These are phyloP conservation scores for Podaxis pistillaris DNA, from an alignment of 768 basidiomycete genomes.

Conservation along the genomic window DNA sequence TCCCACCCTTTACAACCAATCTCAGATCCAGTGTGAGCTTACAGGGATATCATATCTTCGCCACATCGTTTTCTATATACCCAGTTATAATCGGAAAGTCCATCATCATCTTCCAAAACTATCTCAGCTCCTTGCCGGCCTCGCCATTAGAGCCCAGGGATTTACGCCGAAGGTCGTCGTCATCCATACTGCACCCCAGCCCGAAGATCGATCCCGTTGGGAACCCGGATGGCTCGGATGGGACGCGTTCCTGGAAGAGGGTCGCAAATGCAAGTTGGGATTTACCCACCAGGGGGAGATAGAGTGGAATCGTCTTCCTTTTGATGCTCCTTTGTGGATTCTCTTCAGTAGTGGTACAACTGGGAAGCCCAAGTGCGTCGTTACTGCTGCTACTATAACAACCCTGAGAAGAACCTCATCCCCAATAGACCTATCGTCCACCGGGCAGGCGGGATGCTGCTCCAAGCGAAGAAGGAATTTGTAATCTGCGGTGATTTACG, in stretches of 20 bases:
- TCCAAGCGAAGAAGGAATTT: slow-evolving; percentile 73
- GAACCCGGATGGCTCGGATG: slow-evolving; percentile 49
- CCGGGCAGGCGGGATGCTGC: slow-evolving; percentile 74
- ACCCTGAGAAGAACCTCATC: slow-evolving; percentile 1
- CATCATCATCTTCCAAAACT: slow-evolving; percentile 69
- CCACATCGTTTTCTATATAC: slow-evolving; percentile 15
- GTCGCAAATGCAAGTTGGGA: slow-evolving; percentile 44
- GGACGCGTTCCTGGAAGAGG: slow-evolving; percentile 51
- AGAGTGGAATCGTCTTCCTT: slow-evolving; percentile 56
- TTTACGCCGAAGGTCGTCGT: slow-evolving; percentile 53
- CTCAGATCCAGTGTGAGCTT: slow-evolving; percentile 11
- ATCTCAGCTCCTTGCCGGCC: slow-evolving; percentile 50
- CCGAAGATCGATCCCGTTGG: slow-evolving; percentile 37
- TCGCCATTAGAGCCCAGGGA: slow-evolving; percentile 33
- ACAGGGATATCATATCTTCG: neutral
- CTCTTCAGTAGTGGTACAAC: slow-evolving; percentile 86
- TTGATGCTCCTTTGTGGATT: slow-evolving; percentile 84
- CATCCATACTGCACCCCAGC: slow-evolving; percentile 43
- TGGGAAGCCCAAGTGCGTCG: slow-evolving; percentile 61
- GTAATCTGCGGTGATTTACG: slow-evolving; percentile 64
- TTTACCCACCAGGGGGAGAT: slow-evolving; percentile 57
- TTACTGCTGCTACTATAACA: slow-evolving; percentile 6
- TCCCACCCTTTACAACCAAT: slow-evolving; percentile 12
- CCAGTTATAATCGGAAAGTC: slow-evolving; percentile 68
- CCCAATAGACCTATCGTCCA: slow-evolving; percentile 69